A percentile compares a stretch with the other conserved stretches of the same genome.
phyloP scores from a whole-genome alignment of 2,329 filamentous ascomycete genomes.

The Elsinoe necatrix region DNA sequence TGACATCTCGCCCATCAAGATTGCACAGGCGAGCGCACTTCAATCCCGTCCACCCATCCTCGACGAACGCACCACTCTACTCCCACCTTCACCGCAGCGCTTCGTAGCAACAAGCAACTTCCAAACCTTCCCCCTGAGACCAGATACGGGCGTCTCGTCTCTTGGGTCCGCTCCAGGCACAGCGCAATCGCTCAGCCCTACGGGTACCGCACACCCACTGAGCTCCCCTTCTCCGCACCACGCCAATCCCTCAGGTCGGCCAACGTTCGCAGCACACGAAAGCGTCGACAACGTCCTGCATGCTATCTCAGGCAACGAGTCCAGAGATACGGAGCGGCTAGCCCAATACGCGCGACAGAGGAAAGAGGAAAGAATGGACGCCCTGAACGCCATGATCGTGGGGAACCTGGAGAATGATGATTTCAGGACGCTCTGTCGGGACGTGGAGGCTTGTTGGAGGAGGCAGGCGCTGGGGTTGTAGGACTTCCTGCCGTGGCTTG shows the following conservation, averaged over 20 bases:
- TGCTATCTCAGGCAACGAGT: neutral
- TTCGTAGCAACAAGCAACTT: neutral
- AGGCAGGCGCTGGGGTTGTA: slow-evolving; percentile 38
- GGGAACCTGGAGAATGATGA: slow-evolving; percentile 41
- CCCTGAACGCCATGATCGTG: slow-evolving; percentile 44
- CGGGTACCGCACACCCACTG: too few relatives aligned
- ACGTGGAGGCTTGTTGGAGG: slow-evolving; percentile 43
- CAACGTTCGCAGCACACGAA: neutral
- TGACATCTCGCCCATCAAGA: neutral
- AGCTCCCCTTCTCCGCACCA: too few relatives aligned
- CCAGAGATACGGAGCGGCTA: slow-evolving; percentile 7
- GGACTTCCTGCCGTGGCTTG: neutral
- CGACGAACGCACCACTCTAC: neutral
- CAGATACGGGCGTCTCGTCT: neutral
- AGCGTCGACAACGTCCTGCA: neutral
- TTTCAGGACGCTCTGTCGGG: slow-evolving; percentile 44
- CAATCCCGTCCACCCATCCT: neutral
- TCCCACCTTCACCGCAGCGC: neutral
- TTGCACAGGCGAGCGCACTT: neutral
- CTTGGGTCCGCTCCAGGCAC: neutral
- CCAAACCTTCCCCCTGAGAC: neutral
- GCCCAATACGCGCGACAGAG: slow-evolving; percentile 32
- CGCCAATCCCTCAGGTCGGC: too few relatives aligned
- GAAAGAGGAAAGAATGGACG: slow-evolving; percentile 33
- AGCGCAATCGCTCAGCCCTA: neutral